These are phyloP conservation scores for Populus davidiana DNA, from an alignment of 345 rosid species.

Conservation along the genomic window DNA sequence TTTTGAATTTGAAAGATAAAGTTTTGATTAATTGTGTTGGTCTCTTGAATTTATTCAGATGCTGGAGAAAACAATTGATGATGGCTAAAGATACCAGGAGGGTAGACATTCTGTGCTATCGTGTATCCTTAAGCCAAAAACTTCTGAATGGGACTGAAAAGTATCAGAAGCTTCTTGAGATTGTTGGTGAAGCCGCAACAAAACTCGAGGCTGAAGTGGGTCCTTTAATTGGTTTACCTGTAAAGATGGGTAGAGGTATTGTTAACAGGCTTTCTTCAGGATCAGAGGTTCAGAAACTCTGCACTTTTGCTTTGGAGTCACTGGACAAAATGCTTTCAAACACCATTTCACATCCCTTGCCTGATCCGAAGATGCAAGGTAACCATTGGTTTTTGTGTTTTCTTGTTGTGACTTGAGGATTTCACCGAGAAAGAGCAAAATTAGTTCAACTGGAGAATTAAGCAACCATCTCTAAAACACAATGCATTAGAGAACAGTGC, in stretches of 20 bases:
- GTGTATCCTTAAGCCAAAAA: constrained; percentile 71
- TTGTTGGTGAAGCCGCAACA: constrained; percentile 68
- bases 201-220: constrained; percentile 88
- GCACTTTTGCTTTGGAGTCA: constrained; percentile 58
- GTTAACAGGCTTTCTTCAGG: constrained; percentile 86
- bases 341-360: constrained; percentile 17
- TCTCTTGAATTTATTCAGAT: constrained; percentile 49
- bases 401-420: neutral
- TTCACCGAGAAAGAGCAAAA: neutral
- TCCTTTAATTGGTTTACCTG: constrained; percentile 70
- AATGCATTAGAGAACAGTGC: neutral
- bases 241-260: constrained; percentile 82
- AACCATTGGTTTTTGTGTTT: constrained; percentile 7
- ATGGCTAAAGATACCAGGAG: constrained; percentile 72
- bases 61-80: constrained; percentile 90
- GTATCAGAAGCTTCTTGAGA: constrained; percentile 45
- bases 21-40: neutral
- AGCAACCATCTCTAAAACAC: neutral
- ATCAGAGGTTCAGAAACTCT: constrained; percentile 66
- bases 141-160: constrained; percentile 59
- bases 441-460: neutral
- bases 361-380: constrained; percentile 38
- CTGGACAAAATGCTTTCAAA: constrained; percentile 53
- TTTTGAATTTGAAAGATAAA: neutral
- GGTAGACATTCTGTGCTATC: constrained; percentile 84